Evolutionary conservation across 1,139 yeast species (phyloP).

Genomic region (Debaryomyces udenii): DNA sequence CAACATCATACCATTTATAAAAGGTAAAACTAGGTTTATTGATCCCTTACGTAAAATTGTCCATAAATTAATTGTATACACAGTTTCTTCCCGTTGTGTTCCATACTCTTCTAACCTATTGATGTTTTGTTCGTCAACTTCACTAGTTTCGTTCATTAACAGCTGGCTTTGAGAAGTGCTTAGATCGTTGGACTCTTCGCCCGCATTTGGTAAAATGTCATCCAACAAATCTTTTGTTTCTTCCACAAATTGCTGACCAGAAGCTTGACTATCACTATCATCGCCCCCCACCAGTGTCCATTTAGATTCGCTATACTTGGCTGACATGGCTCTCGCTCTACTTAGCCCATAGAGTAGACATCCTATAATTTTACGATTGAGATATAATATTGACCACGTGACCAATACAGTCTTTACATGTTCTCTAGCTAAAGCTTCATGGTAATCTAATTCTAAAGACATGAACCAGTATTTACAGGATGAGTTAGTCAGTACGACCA

Average conservation of each 20-base stretch:
- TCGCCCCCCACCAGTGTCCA: background rate
- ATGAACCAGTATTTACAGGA: background rate
- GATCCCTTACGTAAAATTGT: conserved; percentile 53
- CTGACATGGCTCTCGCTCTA: too few relatives aligned
- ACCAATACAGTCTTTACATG: too few relatives aligned
- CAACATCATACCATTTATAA: conserved; percentile 91
- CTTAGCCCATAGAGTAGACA: too few relatives aligned
- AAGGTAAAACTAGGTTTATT: conserved; percentile 81
- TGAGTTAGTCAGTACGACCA: conserved; percentile 46
- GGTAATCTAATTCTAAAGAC: conserved; percentile 1
- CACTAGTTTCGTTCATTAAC: conserved; percentile 15
- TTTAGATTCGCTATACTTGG: background rate
- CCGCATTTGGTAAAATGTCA: background rate
- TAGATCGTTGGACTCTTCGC: conserved; percentile 11
- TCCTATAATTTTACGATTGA: too few relatives aligned
- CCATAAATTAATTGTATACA: conserved; percentile 28
- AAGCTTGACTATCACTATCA: background rate
- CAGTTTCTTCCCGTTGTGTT: conserved; percentile 13
- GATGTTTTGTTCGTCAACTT: conserved; percentile 25
- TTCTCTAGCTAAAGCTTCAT: too few relatives aligned
- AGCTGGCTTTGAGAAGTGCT: conserved; percentile 11
- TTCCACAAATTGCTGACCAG: conserved; percentile 3
- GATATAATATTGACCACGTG: too few relatives aligned
- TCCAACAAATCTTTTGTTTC: conserved; percentile 3
- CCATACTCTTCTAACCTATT: conserved; percentile 26